Percentiles rank a stretch among this genome's conserved stretches.
Conservation (phyloP, 2,329 filamentous ascomycete species). For the Alternaria gaisen region DNA sequence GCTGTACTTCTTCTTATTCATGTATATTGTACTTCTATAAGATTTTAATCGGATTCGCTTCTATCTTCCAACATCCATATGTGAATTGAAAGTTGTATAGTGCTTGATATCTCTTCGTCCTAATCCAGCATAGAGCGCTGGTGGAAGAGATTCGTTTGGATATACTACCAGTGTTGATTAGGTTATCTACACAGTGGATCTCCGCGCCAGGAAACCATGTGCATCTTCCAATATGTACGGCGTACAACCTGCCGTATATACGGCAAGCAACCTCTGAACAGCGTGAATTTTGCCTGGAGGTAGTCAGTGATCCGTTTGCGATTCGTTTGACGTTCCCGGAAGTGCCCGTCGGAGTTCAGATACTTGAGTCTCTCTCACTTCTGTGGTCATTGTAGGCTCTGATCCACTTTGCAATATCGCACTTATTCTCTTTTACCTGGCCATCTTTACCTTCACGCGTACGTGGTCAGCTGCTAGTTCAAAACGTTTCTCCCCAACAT, state of each 20-base stretch:
- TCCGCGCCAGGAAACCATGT: not conserved
- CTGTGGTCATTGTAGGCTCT: not conserved
- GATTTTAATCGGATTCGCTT: not conserved
- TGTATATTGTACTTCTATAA: not conserved
- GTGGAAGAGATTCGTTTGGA: not conserved
- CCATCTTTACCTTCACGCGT: not conserved
- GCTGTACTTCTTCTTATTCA: not conserved
- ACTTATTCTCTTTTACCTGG: not conserved
- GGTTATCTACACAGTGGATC: not conserved
- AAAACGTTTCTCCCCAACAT: not conserved
- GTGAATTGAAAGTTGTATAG: not conserved
- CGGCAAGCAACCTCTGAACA: not conserved
- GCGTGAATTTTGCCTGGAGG: not conserved
- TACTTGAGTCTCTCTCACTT: not conserved
- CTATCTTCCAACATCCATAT: not conserved
- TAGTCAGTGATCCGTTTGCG: not conserved
- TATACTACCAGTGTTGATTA: not conserved
- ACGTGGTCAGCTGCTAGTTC: not conserved
- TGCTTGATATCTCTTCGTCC: accelerated
- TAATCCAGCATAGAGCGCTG: not conserved
- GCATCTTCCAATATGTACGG: not conserved
- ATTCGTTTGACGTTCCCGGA: not conserved
- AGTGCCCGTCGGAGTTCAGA: not conserved
- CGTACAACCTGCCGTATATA: not conserved
- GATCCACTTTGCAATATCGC: not conserved